Conservation (phyloP, 177 flowering plant species). For the Tripterygium wilfordii region DNA sequence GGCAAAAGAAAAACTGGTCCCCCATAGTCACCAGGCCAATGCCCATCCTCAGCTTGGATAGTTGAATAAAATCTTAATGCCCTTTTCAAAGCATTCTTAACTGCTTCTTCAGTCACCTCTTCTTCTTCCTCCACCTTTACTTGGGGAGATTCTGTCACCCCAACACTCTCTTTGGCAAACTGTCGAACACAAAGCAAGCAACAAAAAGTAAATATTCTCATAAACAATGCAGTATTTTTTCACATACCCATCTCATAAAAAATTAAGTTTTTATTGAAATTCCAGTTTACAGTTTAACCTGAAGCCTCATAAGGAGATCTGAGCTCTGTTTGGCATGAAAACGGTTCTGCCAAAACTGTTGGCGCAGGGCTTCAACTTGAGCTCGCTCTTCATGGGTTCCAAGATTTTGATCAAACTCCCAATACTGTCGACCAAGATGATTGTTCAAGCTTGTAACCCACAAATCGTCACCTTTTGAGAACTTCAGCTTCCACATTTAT, state of each 20-base stretch:
- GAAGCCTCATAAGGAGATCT: conserved; percentile 29
- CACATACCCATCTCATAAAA: no score
- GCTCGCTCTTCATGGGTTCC: conserved; percentile 18
- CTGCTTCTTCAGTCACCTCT: background rate
- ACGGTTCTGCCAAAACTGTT: conserved; percentile 14
- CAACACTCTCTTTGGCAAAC: no score
- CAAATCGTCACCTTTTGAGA: conserved; percentile 18
- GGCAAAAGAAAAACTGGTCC: conserved; percentile 1
- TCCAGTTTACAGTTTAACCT: no score
- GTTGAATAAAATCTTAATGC: background rate
- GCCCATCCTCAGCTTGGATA: background rate
- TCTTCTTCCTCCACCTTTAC: no score
- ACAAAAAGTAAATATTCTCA: no score
- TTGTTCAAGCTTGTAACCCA: conserved; percentile 17
- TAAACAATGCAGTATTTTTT: no score
- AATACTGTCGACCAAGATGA: conserved; percentile 30
- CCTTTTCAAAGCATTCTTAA: background rate
- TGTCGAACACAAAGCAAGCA: no score
- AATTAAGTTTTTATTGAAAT: no score
- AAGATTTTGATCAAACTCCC: conserved; percentile 30
- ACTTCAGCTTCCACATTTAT: conserved; percentile 36
- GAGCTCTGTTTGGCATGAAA: conserved; percentile 25
- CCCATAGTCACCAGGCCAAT: conserved; percentile 2
- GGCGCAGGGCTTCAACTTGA: conserved; percentile 9
- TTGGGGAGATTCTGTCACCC: no score